Conservation (phyloP, 441 rosid genomes). For the Metrosideros polymorpha region DNA sequence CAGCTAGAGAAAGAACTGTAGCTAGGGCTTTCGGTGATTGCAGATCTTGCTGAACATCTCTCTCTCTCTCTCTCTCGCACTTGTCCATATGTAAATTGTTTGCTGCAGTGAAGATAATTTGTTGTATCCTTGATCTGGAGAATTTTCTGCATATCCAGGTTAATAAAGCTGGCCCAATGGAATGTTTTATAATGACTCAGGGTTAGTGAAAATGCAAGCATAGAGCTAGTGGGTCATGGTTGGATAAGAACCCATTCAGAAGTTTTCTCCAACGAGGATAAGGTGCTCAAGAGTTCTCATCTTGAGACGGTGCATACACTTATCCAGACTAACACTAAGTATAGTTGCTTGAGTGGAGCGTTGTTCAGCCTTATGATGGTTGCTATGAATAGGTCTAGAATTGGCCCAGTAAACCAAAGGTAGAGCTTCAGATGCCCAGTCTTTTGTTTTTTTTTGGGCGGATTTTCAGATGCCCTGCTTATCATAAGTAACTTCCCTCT, state of each 20-base stretch:
- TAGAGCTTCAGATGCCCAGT: background rate
- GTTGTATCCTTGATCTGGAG: background rate
- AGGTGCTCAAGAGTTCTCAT: background rate
- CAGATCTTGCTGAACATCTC: background rate
- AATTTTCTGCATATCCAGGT: background rate
- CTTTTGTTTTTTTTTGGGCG: background rate
- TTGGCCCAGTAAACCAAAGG: background rate
- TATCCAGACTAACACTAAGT: background rate
- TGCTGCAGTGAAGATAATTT: background rate
- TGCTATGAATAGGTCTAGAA: background rate
- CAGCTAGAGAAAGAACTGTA: background rate
- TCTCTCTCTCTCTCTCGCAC: background rate
- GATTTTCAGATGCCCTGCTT: background rate
- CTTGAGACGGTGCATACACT: background rate
- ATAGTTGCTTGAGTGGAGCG: background rate
- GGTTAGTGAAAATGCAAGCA: background rate
- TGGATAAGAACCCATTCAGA: background rate
- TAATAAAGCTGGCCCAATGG: background rate
- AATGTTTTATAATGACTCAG: background rate
- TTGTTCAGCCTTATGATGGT: background rate
- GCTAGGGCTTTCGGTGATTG: background rate
- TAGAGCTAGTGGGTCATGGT: background rate
- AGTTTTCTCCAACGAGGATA: background rate
- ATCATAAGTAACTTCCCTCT: background rate
- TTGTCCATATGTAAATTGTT: background rate